These are phyloP conservation scores for Cladosporium sphaerospermum DNA, from an alignment of 2,329 filamentous ascomycete species.

Conservation along the genomic window DNA sequence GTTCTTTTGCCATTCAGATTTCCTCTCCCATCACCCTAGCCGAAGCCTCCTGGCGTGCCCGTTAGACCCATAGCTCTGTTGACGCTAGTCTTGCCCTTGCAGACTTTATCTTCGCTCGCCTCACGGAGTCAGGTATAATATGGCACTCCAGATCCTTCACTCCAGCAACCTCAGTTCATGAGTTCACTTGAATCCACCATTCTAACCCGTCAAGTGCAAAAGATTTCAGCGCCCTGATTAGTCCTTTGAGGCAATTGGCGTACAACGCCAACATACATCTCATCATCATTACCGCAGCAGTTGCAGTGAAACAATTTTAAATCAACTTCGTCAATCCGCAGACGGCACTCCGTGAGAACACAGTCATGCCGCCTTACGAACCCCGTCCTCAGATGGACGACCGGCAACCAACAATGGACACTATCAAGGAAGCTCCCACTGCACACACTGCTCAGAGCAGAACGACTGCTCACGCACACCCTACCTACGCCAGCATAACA, in stretches of 20 bases:
- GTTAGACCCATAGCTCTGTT: neutral
- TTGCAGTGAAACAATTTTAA: neutral
- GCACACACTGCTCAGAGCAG: neutral
- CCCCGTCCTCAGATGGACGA: neutral
- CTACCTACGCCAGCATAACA: neutral
- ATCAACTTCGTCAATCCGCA: too few species aligned
- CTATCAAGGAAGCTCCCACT: neutral
- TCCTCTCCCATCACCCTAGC: neutral
- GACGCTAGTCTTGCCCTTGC: constrained; percentile 1
- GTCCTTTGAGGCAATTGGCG: too few species aligned
- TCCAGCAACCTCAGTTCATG: neutral
- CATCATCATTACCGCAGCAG: neutral
- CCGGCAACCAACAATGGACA: constrained; percentile 3
- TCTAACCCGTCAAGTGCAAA: too few species aligned
- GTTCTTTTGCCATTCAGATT: neutral
- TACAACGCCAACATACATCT: neutral
- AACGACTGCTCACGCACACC: neutral
- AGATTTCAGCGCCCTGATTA: too few species aligned
- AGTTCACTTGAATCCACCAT: too few species aligned
- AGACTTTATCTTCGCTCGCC: constrained; percentile 1
- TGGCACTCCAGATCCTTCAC: too few species aligned
- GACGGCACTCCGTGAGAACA: neutral
- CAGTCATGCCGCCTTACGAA: neutral
- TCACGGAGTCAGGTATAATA: neutral
- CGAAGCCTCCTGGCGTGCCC: neutral